phyloP scores from a whole-genome alignment of 106 monocot species.

The Platanthera guangdongensis region DNA sequence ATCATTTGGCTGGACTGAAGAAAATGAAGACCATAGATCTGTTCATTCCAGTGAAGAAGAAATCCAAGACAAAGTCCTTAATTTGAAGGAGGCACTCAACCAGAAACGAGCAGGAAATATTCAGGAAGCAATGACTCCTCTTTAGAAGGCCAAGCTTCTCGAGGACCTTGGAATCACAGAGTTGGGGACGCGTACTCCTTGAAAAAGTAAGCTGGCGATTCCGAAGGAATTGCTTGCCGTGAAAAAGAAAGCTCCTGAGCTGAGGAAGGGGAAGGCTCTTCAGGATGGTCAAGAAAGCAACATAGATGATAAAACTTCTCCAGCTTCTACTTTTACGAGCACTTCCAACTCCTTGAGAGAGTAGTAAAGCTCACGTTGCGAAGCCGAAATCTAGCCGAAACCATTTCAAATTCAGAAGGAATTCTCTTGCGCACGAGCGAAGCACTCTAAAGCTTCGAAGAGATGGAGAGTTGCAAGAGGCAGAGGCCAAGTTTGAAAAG shows the following conservation, averaged over 20 bases:
- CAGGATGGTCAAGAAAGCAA: slow-evolving; percentile 34
- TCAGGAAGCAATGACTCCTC: slow-evolving; percentile 59
- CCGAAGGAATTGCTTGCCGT: slow-evolving; percentile 80
- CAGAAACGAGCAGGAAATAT: slow-evolving; percentile 67
- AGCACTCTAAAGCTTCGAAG: slow-evolving; percentile 78
- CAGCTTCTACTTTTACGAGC: slow-evolving; percentile 9
- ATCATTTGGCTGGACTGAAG: slow-evolving; percentile 91
- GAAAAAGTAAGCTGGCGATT: slow-evolving; percentile 60
- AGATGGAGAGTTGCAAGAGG: slow-evolving; percentile 80
- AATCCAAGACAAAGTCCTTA: slow-evolving; percentile 38
- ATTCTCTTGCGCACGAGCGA: slow-evolving; percentile 85
- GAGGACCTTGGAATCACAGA: slow-evolving; percentile 44
- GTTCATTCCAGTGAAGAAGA: slow-evolving; percentile 27
- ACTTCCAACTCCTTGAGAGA: slow-evolving; percentile 17
- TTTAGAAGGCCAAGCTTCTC: slow-evolving; percentile 80
- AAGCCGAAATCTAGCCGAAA: slow-evolving; percentile 65
- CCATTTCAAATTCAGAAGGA: slow-evolving; percentile 71
- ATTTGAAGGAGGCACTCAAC: slow-evolving; percentile 59
- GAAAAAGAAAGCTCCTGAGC: slow-evolving; percentile 88
- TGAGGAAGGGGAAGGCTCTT: slow-evolving; percentile 66
- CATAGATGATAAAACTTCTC: slow-evolving; percentile 11
- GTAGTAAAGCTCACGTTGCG: slow-evolving; percentile 18
- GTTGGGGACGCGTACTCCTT: slow-evolving; percentile 7
- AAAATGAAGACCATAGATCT: slow-evolving; percentile 26
- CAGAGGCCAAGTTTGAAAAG: slow-evolving; percentile 62